Base-by-base conservation (phyloP, 768 basidiomycete species). In the Cyclocybe aegerita region DNA sequence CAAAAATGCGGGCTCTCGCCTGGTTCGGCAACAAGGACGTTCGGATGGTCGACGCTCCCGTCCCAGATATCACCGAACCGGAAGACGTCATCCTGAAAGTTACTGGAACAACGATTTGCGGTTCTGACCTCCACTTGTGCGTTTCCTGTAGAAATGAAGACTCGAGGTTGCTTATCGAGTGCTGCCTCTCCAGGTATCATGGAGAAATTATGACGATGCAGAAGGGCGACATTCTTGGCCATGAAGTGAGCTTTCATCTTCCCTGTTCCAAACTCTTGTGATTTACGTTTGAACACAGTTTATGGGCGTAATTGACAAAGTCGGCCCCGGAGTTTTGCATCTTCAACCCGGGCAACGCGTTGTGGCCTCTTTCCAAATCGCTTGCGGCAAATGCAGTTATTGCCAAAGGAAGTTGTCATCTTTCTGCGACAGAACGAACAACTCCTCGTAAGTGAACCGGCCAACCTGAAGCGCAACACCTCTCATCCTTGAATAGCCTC, bases 341-440 rank as follows among this genome's bases (percentile, higher is more conserved):
- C 65, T 88, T 50, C 68, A 76, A 30, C 56, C 71, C 9, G 89
- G 88, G 14, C 81, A 90, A 58, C 79, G 87, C 16, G 88, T 90
- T 47, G 88, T 90, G n/a, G 78, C 81, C 0, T 83, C 82, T 2
- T 90, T 90, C 80, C 86, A 89, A 61, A 82, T 86, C 46, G 85
- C 86, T 0, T 90, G 88, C 57, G 86, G 88, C 2, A 74, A 78
- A 43, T 89, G 88, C 67, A 65, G 74, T 39, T 90, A 80, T 66
- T 91, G 89, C 78, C 68, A 88, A 65, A 65, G 89, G 65, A 87
- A 86, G 58, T 71, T 86, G 0, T 85, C 84, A 0, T 84, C 83
- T 1, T 81, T 88, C 64, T 92, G 89, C 62, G 83, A 89, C 50
- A 66, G 72, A n/a, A 90, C 86, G 7, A 88, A 88, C 66, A 75